Base-by-base conservation (phyloP, 495 filamentous ascomycete genomes). In the Clohesyomyces aquaticus region DNA sequence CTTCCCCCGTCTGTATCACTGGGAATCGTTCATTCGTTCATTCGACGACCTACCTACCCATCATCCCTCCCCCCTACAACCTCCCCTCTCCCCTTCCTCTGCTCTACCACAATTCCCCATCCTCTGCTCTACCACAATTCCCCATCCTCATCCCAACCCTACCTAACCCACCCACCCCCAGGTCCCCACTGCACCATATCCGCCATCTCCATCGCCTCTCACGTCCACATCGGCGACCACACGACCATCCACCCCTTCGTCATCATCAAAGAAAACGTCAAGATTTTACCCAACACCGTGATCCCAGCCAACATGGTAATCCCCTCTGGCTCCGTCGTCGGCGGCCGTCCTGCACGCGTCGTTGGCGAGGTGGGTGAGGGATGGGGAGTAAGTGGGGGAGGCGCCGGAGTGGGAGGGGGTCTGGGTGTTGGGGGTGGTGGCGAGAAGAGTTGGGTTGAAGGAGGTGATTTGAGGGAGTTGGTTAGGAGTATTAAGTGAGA, bases 261-360 rank as follows among this genome's bases (percentile, higher is more conserved):
- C 38, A 93, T 97, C 41, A 83, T 98, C 67, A 96, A 96, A 75
- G 93, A 97, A 72, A 91, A 87, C 74, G 88, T 91, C 32, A 85
- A 85, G 63, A 87, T 98, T 53, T 78, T 97, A 59, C 89, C 95
- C 64, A 88, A 87, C 11, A 84, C 87, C 4, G 87, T 96, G 46
- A 82, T 98, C 18, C 89, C 94, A 8, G 79, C 85, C 16, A 88
- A 89, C 57, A 96, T 95, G 87, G 91, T 97, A 12, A 89, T 98
- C 63, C 91, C 92, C 28, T 90, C 89, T 71, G 93, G 90, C 76
- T 88, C 83, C 69, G 82, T 97, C 45, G 92, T 98, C 18, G 91
- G 85, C 0, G 92, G 93, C 0, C 79, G 85, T 69, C 91, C 92
- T 2, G 93, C 87, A 3, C 78, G 89, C 49, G 88, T 96, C 59